Conservation (phyloP, 1,284 basidiomycete genomes). For the Trichosporon sp. region DNA sequence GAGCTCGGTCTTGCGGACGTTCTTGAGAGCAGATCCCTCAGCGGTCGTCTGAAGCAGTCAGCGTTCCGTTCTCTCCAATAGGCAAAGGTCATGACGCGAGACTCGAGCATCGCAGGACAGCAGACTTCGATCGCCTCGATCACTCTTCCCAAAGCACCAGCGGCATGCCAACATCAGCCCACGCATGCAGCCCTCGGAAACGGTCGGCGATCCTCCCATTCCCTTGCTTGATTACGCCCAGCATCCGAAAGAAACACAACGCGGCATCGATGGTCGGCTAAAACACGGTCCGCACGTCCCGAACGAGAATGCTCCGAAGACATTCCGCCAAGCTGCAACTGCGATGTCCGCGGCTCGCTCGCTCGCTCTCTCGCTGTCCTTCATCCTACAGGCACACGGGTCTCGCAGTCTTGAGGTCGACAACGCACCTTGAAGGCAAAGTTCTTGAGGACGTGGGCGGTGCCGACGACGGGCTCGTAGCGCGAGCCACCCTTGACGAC, state of each 20-base stretch:
- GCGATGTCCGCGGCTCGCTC: neutral
- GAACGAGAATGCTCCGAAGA: neutral
- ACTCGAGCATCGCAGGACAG: neutral
- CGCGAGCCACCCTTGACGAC: conserved; percentile 85
- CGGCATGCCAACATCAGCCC: too few species aligned
- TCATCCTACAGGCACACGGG: neutral
- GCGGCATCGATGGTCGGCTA: neutral
- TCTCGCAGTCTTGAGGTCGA: neutral
- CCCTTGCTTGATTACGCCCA: neutral
- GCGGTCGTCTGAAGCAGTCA: conserved; percentile 57
- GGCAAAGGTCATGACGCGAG: neutral
- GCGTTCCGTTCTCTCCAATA: neutral
- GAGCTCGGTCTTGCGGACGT: conserved; percentile 86
- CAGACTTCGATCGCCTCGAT: neutral
- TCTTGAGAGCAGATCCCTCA: conserved; percentile 80
- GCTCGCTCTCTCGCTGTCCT: neutral
- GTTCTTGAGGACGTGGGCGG: conserved; percentile 88
- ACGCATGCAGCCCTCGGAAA: neutral
- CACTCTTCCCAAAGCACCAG: too few species aligned
- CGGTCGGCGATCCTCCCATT: neutral
- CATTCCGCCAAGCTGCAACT: neutral
- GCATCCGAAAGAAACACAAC: neutral
- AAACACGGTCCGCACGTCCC: neutral
- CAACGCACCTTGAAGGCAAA: conserved; percentile 85
- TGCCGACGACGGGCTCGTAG: conserved; percentile 76